Evolutionary conservation across 352 stramenopile species (phyloP), one percentile per base, ranked within the genome.

Genomic region (Globisporangium megalacanthum): DNA sequence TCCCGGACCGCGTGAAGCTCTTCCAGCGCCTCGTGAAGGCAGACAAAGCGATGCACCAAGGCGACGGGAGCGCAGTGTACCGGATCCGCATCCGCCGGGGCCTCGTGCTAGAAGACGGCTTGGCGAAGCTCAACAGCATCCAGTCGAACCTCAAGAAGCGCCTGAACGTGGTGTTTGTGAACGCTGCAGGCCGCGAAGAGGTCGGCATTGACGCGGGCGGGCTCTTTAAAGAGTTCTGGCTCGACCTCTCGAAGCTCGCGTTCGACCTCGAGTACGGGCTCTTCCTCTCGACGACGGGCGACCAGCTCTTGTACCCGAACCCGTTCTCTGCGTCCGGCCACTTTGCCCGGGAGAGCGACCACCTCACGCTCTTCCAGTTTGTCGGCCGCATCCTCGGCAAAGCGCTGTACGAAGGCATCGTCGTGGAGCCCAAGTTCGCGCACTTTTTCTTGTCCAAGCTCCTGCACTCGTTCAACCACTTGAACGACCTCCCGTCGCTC

Each of bases 171-270:
- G 72, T 88, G 13, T 94, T 92, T 54, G 70, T 92, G 19, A 98
- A 98, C 68, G 75, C 89, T 2, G 80, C 91, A 49, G 94, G 91
- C 8, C 60, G 79, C 11, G 75, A 97, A 73, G 97, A 99, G 73
- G 86, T 79, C 51, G 96, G 96, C 19, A 97, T 99, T 60, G 96
- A 99, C 75, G 87, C 94, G 35, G 96, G 96, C 17, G 96, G 96
- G 0, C 72, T 99, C 0, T 99, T 98, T 65, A 99, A 99, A 77
- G 96, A 99, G 62, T 98, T 98, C 63, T 98, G 89, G 88, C 85
- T 93, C 19, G 89, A 85, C 31, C 68, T 98, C 4, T 87, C 79
- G 41, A 87, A 75, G 0, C 70, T 96, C n/a, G 89, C 90, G 20
- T 99, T 99, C 71, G 79, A 97, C 70, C 75, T 88, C 10, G 80